These are phyloP conservation scores for Pittosporum tobira DNA, from an alignment of 129 eudicot genomes.

Conservation along the genomic window DNA sequence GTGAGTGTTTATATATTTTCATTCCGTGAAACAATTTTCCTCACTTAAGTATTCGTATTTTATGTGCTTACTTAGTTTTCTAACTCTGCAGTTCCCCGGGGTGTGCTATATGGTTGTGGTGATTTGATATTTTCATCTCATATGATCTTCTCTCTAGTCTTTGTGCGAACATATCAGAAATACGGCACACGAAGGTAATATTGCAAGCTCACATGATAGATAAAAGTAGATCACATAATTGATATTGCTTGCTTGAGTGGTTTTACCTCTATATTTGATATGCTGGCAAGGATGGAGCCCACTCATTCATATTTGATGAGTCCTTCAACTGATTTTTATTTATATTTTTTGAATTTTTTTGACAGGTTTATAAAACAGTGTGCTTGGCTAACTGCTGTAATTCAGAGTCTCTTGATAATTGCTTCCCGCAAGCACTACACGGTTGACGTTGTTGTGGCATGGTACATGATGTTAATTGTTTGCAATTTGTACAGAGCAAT, in stretches of 20 bases:
- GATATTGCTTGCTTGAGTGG: background rate
- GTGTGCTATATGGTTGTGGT: conserved; percentile 93
- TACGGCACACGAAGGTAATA: conserved; percentile 78
- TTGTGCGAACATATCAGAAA: conserved; percentile 83
- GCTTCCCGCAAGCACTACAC: conserved; percentile 96
- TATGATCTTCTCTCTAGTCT: conserved; percentile 85
- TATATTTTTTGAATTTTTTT: background rate
- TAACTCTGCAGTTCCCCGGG: conserved; percentile 68
- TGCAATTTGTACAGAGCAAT: background rate
- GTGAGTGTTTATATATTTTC: conserved; percentile 28
- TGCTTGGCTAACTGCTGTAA: conserved; percentile 67
- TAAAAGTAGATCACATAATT: background rate
- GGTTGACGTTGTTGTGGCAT: conserved; percentile 85
- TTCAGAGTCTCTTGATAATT: conserved; percentile 77
- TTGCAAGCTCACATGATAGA: too few relatives aligned
- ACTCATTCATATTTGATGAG: background rate
- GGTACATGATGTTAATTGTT: conserved; percentile 30
- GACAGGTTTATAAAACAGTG: conserved; percentile 77
- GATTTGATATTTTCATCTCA: conserved; percentile 92
- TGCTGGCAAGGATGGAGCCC: background rate
- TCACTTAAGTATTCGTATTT: background rate
- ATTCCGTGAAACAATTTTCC: background rate
- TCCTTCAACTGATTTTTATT: background rate
- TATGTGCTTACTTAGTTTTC: conserved; percentile 14
- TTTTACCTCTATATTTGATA: background rate